Evolutionary conservation across 106 monocot genomes (phyloP).

Genomic region (Amphibolis antarctica): DNA sequence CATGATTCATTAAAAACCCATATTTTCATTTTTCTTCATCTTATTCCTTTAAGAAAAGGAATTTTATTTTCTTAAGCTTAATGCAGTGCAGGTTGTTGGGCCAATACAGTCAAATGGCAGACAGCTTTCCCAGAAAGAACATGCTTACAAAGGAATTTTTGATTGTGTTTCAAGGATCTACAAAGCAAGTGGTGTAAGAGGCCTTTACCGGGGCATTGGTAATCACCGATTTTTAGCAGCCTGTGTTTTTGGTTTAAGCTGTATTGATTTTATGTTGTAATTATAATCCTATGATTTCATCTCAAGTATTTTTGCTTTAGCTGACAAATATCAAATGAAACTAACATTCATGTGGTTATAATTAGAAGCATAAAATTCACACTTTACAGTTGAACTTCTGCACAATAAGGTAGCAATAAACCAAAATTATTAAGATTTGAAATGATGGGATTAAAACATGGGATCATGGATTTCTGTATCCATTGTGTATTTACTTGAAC

Average conservation of each 20-base stretch:
- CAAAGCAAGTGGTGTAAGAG: conserved; percentile 59
- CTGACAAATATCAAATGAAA: too few species aligned
- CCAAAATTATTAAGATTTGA: too few species aligned
- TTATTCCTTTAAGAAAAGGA: background rate
- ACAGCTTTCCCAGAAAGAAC: conserved; percentile 24
- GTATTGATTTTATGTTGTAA: too few species aligned
- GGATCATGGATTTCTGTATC: too few species aligned
- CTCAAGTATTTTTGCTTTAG: too few species aligned
- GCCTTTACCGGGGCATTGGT: conserved; percentile 86
- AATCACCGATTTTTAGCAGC: conserved; percentile 11
- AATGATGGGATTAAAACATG: too few species aligned
- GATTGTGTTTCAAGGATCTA: conserved; percentile 75
- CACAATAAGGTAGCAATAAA: too few species aligned
- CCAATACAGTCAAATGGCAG: conserved; percentile 22
- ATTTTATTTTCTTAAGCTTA: background rate
- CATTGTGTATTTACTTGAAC: too few species aligned
- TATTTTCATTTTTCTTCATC: background rate
- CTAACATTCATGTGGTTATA: too few species aligned
- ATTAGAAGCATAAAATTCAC: too few species aligned
- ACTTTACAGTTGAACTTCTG: too few species aligned
- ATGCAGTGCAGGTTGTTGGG: conserved; percentile 47
- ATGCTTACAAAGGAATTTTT: conserved; percentile 64
- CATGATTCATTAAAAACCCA: background rate
- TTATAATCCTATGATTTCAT: too few species aligned
- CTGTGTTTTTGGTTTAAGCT: background rate